Base-by-base conservation (phyloP, 495 filamentous ascomycete genomes). In the Lasiosphaeria hispida region DNA sequence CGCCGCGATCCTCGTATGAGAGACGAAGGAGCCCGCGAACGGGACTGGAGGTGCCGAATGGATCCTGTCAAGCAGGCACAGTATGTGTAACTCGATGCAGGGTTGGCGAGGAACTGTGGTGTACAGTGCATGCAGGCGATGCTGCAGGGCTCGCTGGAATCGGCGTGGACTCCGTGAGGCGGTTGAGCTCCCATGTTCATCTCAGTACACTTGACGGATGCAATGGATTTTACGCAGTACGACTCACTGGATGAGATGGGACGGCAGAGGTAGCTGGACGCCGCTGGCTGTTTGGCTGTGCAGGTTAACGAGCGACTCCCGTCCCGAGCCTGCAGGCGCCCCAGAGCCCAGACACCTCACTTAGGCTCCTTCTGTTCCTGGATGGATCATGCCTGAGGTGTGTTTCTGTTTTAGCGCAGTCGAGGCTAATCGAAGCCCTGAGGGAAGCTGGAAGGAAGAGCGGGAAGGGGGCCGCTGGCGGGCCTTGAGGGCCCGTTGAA, bases 81-180 rank as follows among this genome's bases (percentile, higher is more conserved):
- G 43, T 23, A 17, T 17, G 43, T 47, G 43, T 13, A 23, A 47
- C 43, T 47, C 47, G 23, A 49, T 49, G 23, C 47, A 49, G 47
- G 47, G 47, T 15, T n/a, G 47, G 47, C n/a, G 33, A 9, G 19
- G 23, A 14, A 34, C 47, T 33, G 47, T 15, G 47, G 23, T 49
- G 47, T 49, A 49, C 47, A 42, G 39, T 40, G 37, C 51, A 40
- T 42, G 37, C 37, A 53, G 23, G 51, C 51, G 39, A 30, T 40
- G 39, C 51, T 53, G 51, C 37, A 53, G 18, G 51, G 51, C 38
- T 42, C 42, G 37, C 51, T 53, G 51, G 51, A 53, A 53, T 38
- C 51, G 51, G 51, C 41, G 51, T 19, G 37, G 36, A 14, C 10
- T 38, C 51, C 51, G 51, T 30, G 15, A 43, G 51, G 37, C 36